Evolutionary conservation across 768 basidiomycete genomes (phyloP).

Genomic region (Udeniomyces megalosporus): DNA sequence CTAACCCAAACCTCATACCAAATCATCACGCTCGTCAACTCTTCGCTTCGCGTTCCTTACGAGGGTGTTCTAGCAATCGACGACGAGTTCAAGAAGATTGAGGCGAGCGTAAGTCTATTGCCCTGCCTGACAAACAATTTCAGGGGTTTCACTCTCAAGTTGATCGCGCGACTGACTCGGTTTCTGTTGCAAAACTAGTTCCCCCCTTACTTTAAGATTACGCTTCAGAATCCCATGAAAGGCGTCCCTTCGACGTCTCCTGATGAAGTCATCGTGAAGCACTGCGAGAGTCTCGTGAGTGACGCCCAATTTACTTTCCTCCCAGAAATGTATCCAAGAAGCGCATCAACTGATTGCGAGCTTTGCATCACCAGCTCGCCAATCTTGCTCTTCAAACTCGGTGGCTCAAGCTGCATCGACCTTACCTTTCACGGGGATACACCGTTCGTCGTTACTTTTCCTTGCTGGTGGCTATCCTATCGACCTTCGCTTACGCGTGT

Average conservation of each 20-base stretch:
- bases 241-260: not conserved
- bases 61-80: conserved; percentile 1
- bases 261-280: conserved; percentile 23
- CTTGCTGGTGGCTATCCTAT: not conserved
- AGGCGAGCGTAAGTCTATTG: not conserved
- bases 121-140: too few relatives aligned
- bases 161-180: conserved; percentile 24
- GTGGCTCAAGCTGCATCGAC: conserved; percentile 29
- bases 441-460: conserved; percentile 11
- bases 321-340: too few relatives aligned
- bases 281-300: conserved; percentile 28
- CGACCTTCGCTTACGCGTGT: not conserved
- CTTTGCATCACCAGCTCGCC: too few relatives aligned
- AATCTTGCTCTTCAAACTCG: conserved; percentile 29
- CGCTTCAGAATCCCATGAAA: not conserved
- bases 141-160: too few relatives aligned
- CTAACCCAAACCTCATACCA: conserved; percentile 28
- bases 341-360: too few relatives aligned
- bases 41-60: conserved; percentile 16
- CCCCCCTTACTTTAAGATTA: conserved; percentile 27
- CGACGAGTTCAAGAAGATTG: conserved; percentile 8
- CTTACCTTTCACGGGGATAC: conserved; percentile 29
- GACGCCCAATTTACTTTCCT: too few relatives aligned
- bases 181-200: conserved; percentile 26
- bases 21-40: conserved; percentile 30